Conservation (phyloP, 768 basidiomycete species). For the Pleurotus ostreatus region DNA sequence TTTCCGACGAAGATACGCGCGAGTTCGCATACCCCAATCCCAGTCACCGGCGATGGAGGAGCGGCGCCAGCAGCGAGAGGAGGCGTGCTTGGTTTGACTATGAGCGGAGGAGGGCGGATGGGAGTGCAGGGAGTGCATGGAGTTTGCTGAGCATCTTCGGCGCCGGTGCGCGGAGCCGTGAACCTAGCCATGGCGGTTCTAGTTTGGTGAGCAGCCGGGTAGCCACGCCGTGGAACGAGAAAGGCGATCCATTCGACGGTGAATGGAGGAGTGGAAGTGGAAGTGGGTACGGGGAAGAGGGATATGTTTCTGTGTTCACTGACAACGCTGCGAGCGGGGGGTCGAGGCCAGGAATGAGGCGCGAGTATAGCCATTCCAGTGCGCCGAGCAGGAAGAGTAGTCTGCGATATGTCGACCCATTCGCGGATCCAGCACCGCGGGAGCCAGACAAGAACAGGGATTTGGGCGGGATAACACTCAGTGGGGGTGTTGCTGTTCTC, state of each 20-base stretch:
- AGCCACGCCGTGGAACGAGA: slow-evolving; percentile 35
- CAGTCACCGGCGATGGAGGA: not conserved
- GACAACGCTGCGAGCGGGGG: slow-evolving; percentile 12
- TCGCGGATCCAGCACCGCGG: slow-evolving; percentile 33
- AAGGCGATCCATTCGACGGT: slow-evolving; percentile 50
- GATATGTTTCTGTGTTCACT: not conserved
- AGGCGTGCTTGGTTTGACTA: slow-evolving; percentile 27
- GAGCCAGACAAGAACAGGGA: slow-evolving; percentile 4
- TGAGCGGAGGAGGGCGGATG: slow-evolving; percentile 26
- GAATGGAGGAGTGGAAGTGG: slow-evolving; percentile 10
- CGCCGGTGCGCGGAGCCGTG: slow-evolving; percentile 31
- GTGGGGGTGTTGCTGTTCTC: not conserved
- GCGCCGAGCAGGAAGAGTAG: slow-evolving; percentile 17
- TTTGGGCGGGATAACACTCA: slow-evolving; percentile 6
- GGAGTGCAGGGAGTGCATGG: slow-evolving; percentile 47
- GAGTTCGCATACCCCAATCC: slow-evolving; percentile 33
- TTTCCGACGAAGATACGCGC: slow-evolving; percentile 70
- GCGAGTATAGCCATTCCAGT: slow-evolving; percentile 36
- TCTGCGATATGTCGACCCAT: slow-evolving; percentile 46
- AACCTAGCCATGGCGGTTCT: slow-evolving; percentile 26
- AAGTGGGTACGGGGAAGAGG: not conserved
- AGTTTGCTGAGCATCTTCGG: slow-evolving; percentile 46
- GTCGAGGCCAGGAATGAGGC: slow-evolving; percentile 20
- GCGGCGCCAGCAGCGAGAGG: slow-evolving; percentile 16
- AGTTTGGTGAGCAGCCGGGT: slow-evolving; percentile 19